These are phyloP conservation scores for Clonostachys solani DNA, from an alignment of 2,329 filamentous ascomycete species.

Conservation along the genomic window DNA sequence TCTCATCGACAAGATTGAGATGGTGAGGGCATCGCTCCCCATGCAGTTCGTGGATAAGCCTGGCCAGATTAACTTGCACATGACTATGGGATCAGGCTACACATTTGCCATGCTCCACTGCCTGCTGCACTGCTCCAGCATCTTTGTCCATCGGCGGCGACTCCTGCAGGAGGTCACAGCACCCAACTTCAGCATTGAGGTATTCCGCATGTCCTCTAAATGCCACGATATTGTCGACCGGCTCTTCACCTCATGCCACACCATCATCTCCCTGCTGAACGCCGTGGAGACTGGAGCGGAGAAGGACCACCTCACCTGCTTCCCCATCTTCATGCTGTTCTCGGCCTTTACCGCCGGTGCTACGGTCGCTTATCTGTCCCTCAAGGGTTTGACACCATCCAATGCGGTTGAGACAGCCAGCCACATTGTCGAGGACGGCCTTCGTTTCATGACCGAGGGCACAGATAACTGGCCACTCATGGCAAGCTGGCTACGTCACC, in stretches of 20 bases:
- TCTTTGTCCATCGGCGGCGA: slow-evolving; percentile 56
- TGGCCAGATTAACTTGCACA: slow-evolving; percentile 56
- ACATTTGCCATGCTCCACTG: slow-evolving; percentile 61
- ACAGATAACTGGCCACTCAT: slow-evolving; percentile 57
- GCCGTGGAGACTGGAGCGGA: slow-evolving; percentile 52
- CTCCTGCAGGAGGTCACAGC: slow-evolving; percentile 54
- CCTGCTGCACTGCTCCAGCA: slow-evolving; percentile 54
- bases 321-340: slow-evolving; percentile 61
- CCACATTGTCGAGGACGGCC: slow-evolving; percentile 52
- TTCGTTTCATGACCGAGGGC: slow-evolving; percentile 55
- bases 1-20: slow-evolving; percentile 50
- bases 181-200: slow-evolving; percentile 46
- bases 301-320: slow-evolving; percentile 54
- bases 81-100: slow-evolving; percentile 60
- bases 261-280: slow-evolving; percentile 50
- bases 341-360: slow-evolving; percentile 57
- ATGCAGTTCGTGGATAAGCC: slow-evolving; percentile 59
- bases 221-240: slow-evolving; percentile 50
- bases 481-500: slow-evolving; percentile 54
- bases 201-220: slow-evolving; percentile 45
- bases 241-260: slow-evolving; percentile 55
- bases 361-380: slow-evolving; percentile 57
- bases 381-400: slow-evolving; percentile 53
- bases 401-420: slow-evolving; percentile 53
- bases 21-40: slow-evolving; percentile 48